Base-by-base conservation (phyloP, 2,329 filamentous ascomycete species). In the Clathrospora elynae region DNA sequence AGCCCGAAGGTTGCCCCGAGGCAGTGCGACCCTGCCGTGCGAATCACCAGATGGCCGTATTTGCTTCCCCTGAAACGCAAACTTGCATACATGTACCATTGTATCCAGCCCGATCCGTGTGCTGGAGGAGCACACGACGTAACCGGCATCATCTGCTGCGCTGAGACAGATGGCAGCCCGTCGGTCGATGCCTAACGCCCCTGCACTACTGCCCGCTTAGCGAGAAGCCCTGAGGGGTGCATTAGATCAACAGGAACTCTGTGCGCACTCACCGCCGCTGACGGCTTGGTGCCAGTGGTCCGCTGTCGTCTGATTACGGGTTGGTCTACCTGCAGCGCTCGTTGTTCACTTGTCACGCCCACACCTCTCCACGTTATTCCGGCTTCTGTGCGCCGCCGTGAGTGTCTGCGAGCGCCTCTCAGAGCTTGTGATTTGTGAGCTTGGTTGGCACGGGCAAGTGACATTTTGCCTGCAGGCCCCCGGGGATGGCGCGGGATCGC, bases 401-500 rank as follows among this genome's bases (percentile, higher is more conserved):
- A 65, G 59, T 43, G 57, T 51, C 52, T 53, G 54, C 55, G 32
- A 46, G 23, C 42, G 43, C 38, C 20, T 44, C 25, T 13, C 57
- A 49, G 57, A 56, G 49, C 55, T 55, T 57, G 59, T 56, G 58
- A 63, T 57, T 50, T 57, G 53, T 42, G 42, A 59, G 53, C 13
- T 17, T 17, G 41, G 62, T 60, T 61, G 62, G 55, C 61, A 57
- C 35, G 43, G 57, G 56, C 56, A 42, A 50, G 34, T 49, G 35
- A 57, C 59, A 62, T 54, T 61, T 49, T 51, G 52, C 57, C 61
- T 58, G 42, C 48, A 47, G 33, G 38, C 29, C 50, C 55, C 58
- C 54, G 58, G 66, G 56, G 40, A 69, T 69, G 66, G 65, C 65
- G 52, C 60, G 64, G 46, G 53, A 58, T 38, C 62, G 61, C 43